Conservation (phyloP, 805 yeast genomes). For the Ogataea chonburiensis region DNA sequence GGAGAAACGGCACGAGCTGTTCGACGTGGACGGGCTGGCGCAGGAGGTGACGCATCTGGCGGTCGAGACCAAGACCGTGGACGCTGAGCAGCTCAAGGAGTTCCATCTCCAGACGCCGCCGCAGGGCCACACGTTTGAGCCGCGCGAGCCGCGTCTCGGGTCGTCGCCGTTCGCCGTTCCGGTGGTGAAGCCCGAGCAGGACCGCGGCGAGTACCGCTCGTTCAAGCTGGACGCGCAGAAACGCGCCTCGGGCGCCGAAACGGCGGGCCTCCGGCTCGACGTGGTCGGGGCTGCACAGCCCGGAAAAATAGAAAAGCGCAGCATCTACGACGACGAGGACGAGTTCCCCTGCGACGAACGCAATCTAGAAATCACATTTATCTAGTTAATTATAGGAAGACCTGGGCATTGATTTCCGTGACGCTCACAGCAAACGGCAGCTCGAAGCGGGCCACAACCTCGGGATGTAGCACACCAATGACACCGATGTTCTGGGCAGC, state of each 20-base stretch:
- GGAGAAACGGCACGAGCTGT: constrained; percentile 31
- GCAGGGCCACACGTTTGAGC: constrained; percentile 2
- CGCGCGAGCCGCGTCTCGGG: constrained; percentile 1
- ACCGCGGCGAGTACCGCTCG: constrained; percentile 13
- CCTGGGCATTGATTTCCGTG: constrained; percentile 87
- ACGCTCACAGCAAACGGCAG: constrained; percentile 90
- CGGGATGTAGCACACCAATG: constrained; percentile 95
- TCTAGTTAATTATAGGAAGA: constrained; percentile 56
- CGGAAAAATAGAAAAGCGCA: neutral
- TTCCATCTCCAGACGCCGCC: constrained; percentile 19
- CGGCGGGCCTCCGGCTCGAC: constrained; percentile 1
- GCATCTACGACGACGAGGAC: constrained; percentile 33
- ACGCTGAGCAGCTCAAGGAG: constrained; percentile 13
- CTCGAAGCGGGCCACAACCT: constrained; percentile 81
- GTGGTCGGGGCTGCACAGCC: constrained; percentile 2
- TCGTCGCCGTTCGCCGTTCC: constrained; percentile 22
- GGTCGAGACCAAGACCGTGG: constrained; percentile 27
- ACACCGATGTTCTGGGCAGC: constrained; percentile 66
- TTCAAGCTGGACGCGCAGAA: constrained; percentile 11
- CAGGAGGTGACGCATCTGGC: constrained; percentile 47
- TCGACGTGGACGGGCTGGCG: constrained; percentile 45
- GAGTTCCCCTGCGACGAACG: constrained; percentile 36
- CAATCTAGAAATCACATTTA: constrained; percentile 31
- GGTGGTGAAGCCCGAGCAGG: constrained; percentile 14
- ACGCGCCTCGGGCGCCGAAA: neutral